Base-by-base conservation (phyloP, 2,329 filamentous ascomycete species). In the Arthroderma sp. region DNA sequence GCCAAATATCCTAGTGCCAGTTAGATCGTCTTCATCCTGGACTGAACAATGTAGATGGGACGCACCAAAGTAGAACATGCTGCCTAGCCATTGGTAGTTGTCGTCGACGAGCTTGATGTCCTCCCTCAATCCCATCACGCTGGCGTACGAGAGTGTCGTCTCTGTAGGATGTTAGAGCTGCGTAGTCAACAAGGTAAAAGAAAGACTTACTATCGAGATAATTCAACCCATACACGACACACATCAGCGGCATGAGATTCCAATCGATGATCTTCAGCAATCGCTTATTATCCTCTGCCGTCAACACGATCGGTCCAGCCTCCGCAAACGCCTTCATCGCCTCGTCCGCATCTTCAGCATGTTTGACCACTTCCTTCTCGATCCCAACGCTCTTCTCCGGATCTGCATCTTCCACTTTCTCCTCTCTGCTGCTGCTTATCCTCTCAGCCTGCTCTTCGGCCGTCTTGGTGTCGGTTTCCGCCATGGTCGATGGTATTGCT, bases 201-300 rank as follows among this genome's bases (percentile, higher is more conserved):
- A 11, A 31, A 19, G 23, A 52, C 70, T 41, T 68, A 74, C 71
- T 77, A 60, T 77, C 79, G 5, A 83, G 69, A 64, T 76, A 83
- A 61, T 82, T 81, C 64, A 83, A 71, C 1, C 78, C 79, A 62
- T 83, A 83, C 3, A 82, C 73, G 31, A 80, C 63, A 58, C 79
- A 83, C 64, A 83, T 73, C 61, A 83, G 69, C 0, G 80, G 81
- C 76, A 83, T 80, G 61, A 83, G 68, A 64, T 82, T 79, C 76
- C 74, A 78, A 66, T 86, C 83, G 59, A 86, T 84, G 56, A 74
- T 79, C 17, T 75, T 70, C n/a, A 85, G 65, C 15, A 86, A 65
- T n/a, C 79, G 71, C 61, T 76, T 79, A 62, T 81, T 83, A 23
- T 79, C 81, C 51, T 75, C 76, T 61, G 78, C 78, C 56, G 79